Evolutionary conservation across 2,329 filamentous ascomycete genomes (phyloP), one percentile per base, ranked within the genome.

Genomic region (Xylaria sp.): DNA sequence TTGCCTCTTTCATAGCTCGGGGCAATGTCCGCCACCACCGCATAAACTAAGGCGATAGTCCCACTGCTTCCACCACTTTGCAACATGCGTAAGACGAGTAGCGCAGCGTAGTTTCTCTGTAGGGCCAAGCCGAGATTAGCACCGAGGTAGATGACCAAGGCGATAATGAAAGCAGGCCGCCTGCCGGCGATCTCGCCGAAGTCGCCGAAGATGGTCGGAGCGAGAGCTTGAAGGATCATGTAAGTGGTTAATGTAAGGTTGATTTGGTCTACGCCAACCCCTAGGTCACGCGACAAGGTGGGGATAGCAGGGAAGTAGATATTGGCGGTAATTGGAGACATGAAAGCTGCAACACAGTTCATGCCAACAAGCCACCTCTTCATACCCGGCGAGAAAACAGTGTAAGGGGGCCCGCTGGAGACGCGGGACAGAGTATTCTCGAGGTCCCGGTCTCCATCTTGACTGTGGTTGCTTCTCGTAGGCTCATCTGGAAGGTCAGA

Each of bases 11-110:
- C 91, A 0, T 87, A 85, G 54, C 86, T 89, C 0, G 90, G 88
- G 0, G 89, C 85, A 4, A 94, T 85, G 73, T 96, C 93, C 0
- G 90, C 89, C 14, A 94, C 86, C 1, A 93, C 88, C 1, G 89
- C 92, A 69, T 86, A 91, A 0, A 88, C 88, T 0, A 96, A 82
- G 0, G 92, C 90, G n/a, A 93, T 83, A 0, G 90, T 91, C 0
- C 89, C 89, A 72, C 88, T 90, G 75, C 87, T 90, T 0, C 91
- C 90, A 0, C 83, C 83, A 36, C 87, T 89, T 74, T 92, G 90
- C 2, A 91, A 66, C 79, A 87, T 88, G 0, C 90, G 84, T 8
- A 92, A 79, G 1, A 90, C 81, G 36, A 92, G 75, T 21, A 92
- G 78, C 0, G 88, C 86, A 0, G 84, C 81, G 65, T 87, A 90